Evolutionary conservation across 2,329 filamentous ascomycete genomes (phyloP).

Genomic region (Dendrostoma leiphaemia): DNA sequence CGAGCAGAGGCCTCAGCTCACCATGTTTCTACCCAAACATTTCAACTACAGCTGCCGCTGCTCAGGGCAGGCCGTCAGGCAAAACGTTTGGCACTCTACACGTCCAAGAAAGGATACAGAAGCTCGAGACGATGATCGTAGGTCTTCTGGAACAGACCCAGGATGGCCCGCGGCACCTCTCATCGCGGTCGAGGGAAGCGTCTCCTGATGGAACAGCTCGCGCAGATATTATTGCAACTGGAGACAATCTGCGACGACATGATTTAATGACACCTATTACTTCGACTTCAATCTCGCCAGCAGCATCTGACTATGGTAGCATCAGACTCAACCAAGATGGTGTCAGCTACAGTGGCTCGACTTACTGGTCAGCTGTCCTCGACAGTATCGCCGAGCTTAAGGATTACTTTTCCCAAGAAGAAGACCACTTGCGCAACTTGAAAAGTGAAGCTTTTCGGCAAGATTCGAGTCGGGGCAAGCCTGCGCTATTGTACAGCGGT

Average conservation of each 20-base stretch:
- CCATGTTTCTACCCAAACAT: slow-evolving; percentile 22
- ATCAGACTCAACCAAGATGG: slow-evolving; percentile 26
- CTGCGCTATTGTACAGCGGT: slow-evolving; percentile 33
- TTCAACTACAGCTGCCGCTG: not conserved
- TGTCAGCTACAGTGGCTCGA: slow-evolving; percentile 32
- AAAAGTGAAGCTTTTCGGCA: not conserved
- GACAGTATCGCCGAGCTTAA: slow-evolving; percentile 39
- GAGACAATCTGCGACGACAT: not conserved
- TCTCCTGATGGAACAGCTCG: not conserved
- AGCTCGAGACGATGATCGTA: slow-evolving; percentile 30
- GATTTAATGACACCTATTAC: not conserved
- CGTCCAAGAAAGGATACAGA: slow-evolving; percentile 24
- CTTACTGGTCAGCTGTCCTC: slow-evolving; percentile 40
- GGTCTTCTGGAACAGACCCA: slow-evolving; percentile 25
- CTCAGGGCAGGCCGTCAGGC: not conserved
- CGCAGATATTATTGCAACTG: not conserved
- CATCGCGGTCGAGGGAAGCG: not conserved
- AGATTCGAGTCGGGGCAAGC: slow-evolving; percentile 9
- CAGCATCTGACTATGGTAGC: slow-evolving; percentile 29
- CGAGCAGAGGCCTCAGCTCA: slow-evolving; percentile 14
- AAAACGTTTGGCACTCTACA: not conserved
- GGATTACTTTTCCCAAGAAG: slow-evolving; percentile 28
- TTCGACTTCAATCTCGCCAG: not conserved
- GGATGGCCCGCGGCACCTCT: too few relatives aligned
- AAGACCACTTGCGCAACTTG: slow-evolving; percentile 22